Base-by-base conservation (phyloP, 352 stramenopile genomes). In the Globisporangium barbulae region DNA sequence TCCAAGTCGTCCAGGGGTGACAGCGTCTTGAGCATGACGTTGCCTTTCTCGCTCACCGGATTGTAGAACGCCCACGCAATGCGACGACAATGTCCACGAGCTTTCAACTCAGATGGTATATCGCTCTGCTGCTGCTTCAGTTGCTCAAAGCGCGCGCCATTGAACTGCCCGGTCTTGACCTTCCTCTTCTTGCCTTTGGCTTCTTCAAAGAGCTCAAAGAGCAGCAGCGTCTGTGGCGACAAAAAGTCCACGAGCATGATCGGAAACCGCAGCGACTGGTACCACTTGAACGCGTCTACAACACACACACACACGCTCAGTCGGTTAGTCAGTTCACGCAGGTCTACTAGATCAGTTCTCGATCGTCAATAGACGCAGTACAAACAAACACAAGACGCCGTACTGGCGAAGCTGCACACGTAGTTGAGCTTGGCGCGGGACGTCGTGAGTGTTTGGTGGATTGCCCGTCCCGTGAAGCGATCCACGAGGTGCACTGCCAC, bases 21-120 rank as follows among this genome's bases (percentile, higher is more conserved):
- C 7, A 71, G 42, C 8, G 41, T 71, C 3, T 19, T 69, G 15
- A 89, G 53, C 0, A 79, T 75, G 25, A 90, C 63, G 9, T 73
- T 72, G 8, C 83, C 80, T 30, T 69, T 67, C 17, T 69, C 74
- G 13, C 69, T 88, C 22, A 90, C 73, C 1, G 76, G 69, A 33
- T 77, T 80, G 39, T 88, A 90, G 59, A 90, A 92, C 3, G 72
- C 74, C 79, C 81, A 92, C 1, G 70, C 83, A 17, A 89, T 76
- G 0, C 64, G 68, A 17, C 65, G 74, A 35, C 15, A 17, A 1
- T 21, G 28, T 2, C 7, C 30, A n/a, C 48, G 5, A 35, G 2
- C 30, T 56, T 48, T 21, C 21, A 19, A 6, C 28, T 42, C 35
- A 9, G 1, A 17, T 1, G 30, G 42, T 42, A 65, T 74, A n/a